These are phyloP conservation scores for Monascus ruber DNA, from an alignment of 2,329 filamentous ascomycete species.

Conservation along the genomic window DNA sequence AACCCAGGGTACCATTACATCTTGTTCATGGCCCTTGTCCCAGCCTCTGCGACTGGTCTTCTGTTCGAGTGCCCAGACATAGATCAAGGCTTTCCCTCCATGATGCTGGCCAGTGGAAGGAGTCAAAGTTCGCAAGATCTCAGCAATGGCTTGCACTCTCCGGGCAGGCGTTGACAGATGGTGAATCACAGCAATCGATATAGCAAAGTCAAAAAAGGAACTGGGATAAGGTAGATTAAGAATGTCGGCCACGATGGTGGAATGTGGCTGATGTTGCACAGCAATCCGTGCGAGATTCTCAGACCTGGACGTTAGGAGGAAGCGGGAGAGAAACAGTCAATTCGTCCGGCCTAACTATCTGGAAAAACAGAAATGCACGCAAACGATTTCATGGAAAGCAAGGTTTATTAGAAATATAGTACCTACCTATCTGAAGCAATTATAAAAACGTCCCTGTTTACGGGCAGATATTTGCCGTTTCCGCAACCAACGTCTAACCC, in stretches of 20 bases:
- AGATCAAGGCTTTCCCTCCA: constrained; percentile 62
- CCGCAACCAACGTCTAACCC: constrained; percentile 91
- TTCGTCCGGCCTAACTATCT: background rate
- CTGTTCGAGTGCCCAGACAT: constrained; percentile 95
- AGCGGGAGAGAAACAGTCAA: background rate
- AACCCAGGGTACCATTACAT: constrained; percentile 94
- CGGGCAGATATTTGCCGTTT: constrained; percentile 86
- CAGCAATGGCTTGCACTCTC: constrained; percentile 59
- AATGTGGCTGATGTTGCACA: constrained; percentile 47
- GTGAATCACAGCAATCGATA: constrained; percentile 89
- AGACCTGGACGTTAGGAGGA: constrained; percentile 34
- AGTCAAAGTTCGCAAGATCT: constrained; percentile 57
- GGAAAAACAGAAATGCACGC: constrained; percentile 3
- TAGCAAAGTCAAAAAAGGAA: constrained; percentile 66
- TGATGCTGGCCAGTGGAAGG: constrained; percentile 9
- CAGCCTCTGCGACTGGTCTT: constrained; percentile 75
- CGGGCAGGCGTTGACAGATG: constrained; percentile 72
- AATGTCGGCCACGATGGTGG: constrained; percentile 68
- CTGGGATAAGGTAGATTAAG: constrained; percentile 68
- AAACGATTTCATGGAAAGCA: constrained; percentile 36
- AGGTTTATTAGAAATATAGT: constrained; percentile 19
- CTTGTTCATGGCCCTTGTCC: constrained; percentile 72
- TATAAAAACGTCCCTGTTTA: constrained; percentile 68
- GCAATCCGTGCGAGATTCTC: constrained; percentile 49
- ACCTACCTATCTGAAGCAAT: constrained; percentile 72